These are phyloP conservation scores for Ramalina intermedia DNA, from an alignment of 495 filamentous ascomycete genomes.

Conservation along the genomic window DNA sequence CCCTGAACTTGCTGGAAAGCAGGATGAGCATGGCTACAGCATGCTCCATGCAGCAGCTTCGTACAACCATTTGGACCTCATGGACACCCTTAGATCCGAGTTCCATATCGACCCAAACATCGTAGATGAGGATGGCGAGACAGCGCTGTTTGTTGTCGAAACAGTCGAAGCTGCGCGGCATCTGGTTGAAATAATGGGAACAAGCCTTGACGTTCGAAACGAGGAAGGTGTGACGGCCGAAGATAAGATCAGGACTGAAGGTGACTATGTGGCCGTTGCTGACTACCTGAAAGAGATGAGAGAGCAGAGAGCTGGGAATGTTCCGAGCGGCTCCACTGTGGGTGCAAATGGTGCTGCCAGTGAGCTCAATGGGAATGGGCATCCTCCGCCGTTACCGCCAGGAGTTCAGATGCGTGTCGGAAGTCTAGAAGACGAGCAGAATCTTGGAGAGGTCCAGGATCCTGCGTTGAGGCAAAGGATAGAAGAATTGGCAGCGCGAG, in stretches of 20 bases:
- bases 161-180: conserved; percentile 57
- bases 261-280: conserved; percentile 51
- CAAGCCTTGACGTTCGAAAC: conserved; percentile 46
- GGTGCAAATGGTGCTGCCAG: conserved; percentile 12
- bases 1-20: conserved; percentile 48
- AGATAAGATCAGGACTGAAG: conserved; percentile 57
- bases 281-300: conserved; percentile 47
- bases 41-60: conserved; percentile 84
- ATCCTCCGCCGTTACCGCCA: conserved; percentile 40
- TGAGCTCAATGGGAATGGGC: conserved; percentile 4
- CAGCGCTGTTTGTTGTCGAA: conserved; percentile 76
- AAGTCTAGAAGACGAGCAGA: conserved; percentile 47
- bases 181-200: conserved; percentile 67
- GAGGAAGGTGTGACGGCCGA: conserved; percentile 53
- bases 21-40: conserved; percentile 80
- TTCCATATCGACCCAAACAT: conserved; percentile 68
- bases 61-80: conserved; percentile 71
- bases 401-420: conserved; percentile 55
- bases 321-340: conserved; percentile 13
- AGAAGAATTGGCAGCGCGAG: conserved; percentile 57
- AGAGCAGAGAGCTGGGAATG: conserved; percentile 17
- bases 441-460: conserved; percentile 37
- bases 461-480: conserved; percentile 60
- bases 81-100: conserved; percentile 61
- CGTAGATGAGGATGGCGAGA: conserved; percentile 78